Base-by-base conservation (phyloP, 2,329 filamentous ascomycete species). In the Juglanconis juglandina region DNA sequence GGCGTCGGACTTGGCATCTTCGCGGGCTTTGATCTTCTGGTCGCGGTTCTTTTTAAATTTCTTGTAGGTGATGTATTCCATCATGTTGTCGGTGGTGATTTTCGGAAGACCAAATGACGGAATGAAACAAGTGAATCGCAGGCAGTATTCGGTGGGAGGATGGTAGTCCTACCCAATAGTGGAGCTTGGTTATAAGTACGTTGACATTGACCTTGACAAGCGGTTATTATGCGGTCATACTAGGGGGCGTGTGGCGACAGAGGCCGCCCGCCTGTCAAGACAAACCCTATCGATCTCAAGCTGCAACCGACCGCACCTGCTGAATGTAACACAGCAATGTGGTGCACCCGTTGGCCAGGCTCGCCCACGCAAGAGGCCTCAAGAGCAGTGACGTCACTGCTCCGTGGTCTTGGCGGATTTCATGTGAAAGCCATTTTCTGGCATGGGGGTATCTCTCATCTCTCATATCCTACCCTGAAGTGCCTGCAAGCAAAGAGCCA, bases 11-110 rank as follows among this genome's bases (percentile, higher is more conserved):
- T 71, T 69, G 46, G 71, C 69, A 5, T 68, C 73, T 66, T 84
- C 82, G 61, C 84, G 77, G 2, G 76, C 79, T 66, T 77, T 79
- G 35, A 57, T 46, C 53, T 64, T 64, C 2, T 59, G 34, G 50
- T 64, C 62, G 44, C 53, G 54, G 32, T 64, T 62, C 53, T 87
- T 85, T 75, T 87, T 87, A 68, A 80, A 75, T 71, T 87, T 88
- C 70, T 83, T 87, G 75, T 81, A 83, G 41, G 78, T 75, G 65
- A 88, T 82, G 71, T 85, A 87, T 71, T 88, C 84, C 63, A 88
- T 69, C 86, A 88, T 88, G 53, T 64, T 76, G 68, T 52, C 51
- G 17, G 64, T 46, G 34, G 24, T 24, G 24, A 24, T 24, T 24
- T 2, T 24, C 24, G 24, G 24, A 24, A 24, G 42, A 46, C 14